Evolutionary conservation across 768 basidiomycete genomes (phyloP), one percentile per base, ranked within the genome.

Genomic region (Cubamyces lactineus): DNA sequence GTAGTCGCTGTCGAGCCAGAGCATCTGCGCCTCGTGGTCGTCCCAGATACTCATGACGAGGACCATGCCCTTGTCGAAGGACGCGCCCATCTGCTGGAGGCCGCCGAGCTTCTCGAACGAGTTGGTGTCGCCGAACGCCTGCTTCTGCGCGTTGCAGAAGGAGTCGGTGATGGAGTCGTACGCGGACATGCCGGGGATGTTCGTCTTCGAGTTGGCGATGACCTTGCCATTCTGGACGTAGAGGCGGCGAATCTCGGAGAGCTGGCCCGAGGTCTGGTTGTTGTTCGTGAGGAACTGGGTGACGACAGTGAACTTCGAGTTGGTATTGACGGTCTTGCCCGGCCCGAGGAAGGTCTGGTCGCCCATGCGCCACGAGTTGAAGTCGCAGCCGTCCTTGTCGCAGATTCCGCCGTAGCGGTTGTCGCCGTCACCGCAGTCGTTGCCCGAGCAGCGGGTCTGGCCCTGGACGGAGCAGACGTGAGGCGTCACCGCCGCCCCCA

Each of bases 351-450:
- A 85, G 58, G 69, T 61, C 57, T 62, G 70, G 72, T 75, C 67
- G 38, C 83, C 82, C 79, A 81, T 77, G 68, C 83, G 82, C 79
- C 69, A 85, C 38, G 84, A 81, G 80, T 84, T 85, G 79, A 83
- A 85, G 67, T 84, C 84, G 71, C 84, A 85, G 40, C 84, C 83
- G 60, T 81, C 82, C 63, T 76, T 75, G 72, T 85, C 84, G 72
- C 84, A 85, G 40, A 80, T 69, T 51, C 78, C 78, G 62, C 66
- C 71, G 70, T 79, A 76, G 59, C 81, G 72, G 71, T 74, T 68
- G 66, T 64, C 50, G 53, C 58, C 62, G 23, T 58, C 54, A 30
- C 59, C 66, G 62, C 81, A 82, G 38, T 74, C 71, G 54, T 68
- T 73, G 39, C 80, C 80, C 17, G 66, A 62, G 78, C 84, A 85